These are phyloP conservation scores for Wickerhamiella cacticola DNA, from an alignment of 805 yeast genomes.

Conservation along the genomic window DNA sequence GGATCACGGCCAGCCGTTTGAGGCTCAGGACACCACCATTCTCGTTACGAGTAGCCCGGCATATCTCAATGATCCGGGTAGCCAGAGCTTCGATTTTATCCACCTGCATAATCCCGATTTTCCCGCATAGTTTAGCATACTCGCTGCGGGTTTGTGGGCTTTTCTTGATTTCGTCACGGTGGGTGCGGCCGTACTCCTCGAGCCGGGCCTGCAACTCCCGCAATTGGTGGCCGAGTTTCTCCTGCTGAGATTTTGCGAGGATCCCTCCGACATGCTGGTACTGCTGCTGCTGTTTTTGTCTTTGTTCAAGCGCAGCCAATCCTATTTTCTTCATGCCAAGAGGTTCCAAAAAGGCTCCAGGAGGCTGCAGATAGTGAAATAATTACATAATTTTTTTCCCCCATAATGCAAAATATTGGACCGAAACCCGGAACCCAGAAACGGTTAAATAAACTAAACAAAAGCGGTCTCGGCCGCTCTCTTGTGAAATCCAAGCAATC, in stretches of 20 bases:
- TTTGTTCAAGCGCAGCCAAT: constrained; percentile 16
- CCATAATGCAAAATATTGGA: constrained; percentile 36
- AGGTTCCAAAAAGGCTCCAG: too few relatives aligned
- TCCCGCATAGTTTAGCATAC: constrained; percentile 62
- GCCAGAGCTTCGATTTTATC: constrained; percentile 41
- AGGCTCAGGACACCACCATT: constrained; percentile 76
- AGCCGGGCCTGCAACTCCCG: constrained; percentile 66
- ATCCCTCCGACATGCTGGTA: constrained; percentile 13
- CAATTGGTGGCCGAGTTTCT: constrained; percentile 56
- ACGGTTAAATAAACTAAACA: constrained; percentile 40
- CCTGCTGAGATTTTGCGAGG: constrained; percentile 29
- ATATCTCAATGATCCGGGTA: constrained; percentile 62
- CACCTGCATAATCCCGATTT: constrained; percentile 56
- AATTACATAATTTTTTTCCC: not conserved
- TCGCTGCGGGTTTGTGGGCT: constrained; percentile 56
- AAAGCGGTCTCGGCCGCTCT: constrained; percentile 75
- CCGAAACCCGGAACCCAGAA: constrained; percentile 84
- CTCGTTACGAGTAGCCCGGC: constrained; percentile 52
- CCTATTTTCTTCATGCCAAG: constrained; percentile 15
- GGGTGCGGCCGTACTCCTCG: constrained; percentile 59
- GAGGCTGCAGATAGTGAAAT: too few relatives aligned
- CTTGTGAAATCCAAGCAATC: constrained; percentile 57
- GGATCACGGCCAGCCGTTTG: constrained; percentile 36
- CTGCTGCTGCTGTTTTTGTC: constrained; percentile 10
- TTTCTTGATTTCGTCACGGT: constrained; percentile 51